Percentiles rank a stretch among this genome's conserved stretches.
These are phyloP conservation scores for Suhomyces faveliae DNA, from an alignment of 805 yeast genomes.

Conservation along the genomic window DNA sequence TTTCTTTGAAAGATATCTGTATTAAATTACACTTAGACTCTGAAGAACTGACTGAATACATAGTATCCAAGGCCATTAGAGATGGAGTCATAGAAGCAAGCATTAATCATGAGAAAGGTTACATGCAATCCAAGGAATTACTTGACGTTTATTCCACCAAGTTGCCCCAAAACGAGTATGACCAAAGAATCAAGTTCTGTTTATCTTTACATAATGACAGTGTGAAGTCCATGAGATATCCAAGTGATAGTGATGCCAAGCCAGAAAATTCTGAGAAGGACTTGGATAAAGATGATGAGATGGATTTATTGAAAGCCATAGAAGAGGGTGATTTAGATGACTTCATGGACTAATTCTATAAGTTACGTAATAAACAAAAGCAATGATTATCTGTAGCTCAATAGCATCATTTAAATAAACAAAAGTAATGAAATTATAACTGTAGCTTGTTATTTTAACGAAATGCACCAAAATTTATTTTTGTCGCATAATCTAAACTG, in stretches of 20 bases:
- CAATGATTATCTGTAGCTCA: neutral
- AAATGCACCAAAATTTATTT: neutral
- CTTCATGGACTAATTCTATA: constrained; percentile 37
- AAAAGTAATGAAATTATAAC: too few relatives aligned
- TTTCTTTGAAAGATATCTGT: constrained; percentile 91
- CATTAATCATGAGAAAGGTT: constrained; percentile 87
- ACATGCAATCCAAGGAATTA: constrained; percentile 85
- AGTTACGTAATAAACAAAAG: neutral
- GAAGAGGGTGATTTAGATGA: constrained; percentile 58
- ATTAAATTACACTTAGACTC: constrained; percentile 87
- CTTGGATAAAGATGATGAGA: constrained; percentile 40
- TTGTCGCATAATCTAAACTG: neutral
- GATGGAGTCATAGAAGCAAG: constrained; percentile 97
- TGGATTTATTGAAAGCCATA: constrained; percentile 45
- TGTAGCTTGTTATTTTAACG: neutral
- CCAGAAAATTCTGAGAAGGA: constrained; percentile 25
- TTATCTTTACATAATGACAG: constrained; percentile 86
- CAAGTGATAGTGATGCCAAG: constrained; percentile 42
- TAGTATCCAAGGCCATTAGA: constrained; percentile 93
- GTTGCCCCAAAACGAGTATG: constrained; percentile 83
- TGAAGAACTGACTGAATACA: constrained; percentile 95
- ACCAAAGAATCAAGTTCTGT: constrained; percentile 92
- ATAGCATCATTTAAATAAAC: neutral
- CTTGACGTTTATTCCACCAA: constrained; percentile 83
- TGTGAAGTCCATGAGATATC: constrained; percentile 94